These are phyloP conservation scores for Mallotus japonicus DNA, from an alignment of 441 rosid species.

Conservation along the genomic window DNA sequence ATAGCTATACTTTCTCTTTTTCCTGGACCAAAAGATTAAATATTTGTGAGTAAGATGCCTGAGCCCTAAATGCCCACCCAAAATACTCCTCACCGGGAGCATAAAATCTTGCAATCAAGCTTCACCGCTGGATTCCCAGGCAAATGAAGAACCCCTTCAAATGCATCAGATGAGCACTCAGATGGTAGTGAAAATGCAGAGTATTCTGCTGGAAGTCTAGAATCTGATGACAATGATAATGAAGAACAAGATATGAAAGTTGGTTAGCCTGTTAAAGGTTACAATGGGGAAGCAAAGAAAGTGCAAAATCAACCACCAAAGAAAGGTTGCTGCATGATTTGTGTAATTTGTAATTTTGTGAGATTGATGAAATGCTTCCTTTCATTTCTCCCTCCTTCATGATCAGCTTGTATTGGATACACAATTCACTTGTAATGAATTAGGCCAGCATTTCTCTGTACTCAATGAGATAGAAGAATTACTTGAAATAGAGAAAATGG, in stretches of 20 bases:
- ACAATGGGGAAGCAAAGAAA: conserved; percentile 39
- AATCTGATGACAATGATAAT: conserved; percentile 57
- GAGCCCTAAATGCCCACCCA: too few species aligned
- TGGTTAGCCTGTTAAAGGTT: conserved; percentile 46
- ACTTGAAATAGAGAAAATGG: neutral
- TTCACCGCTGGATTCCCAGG: too few species aligned
- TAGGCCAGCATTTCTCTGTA: neutral
- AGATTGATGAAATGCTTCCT: neutral
- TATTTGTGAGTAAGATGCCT: too few species aligned
- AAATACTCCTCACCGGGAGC: too few species aligned
- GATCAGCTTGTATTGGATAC: neutral
- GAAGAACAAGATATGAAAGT: conserved; percentile 56
- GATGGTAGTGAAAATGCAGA: conserved; percentile 63
- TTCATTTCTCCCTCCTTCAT: neutral
- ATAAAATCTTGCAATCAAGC: too few species aligned
- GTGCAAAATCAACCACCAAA: conserved; percentile 48
- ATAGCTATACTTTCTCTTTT: too few species aligned
- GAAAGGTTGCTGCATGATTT: conserved; percentile 24
- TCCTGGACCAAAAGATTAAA: too few species aligned
- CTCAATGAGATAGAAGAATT: neutral
- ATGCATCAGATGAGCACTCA: conserved; percentile 53
- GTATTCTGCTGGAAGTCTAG: conserved; percentile 68
- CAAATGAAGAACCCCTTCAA: too few species aligned
- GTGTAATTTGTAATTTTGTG: too few species aligned
- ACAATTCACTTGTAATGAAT: neutral